Percentiles rank a stretch among this genome's conserved stretches.
These are phyloP conservation scores for Coccinonectria pachysandricola DNA, from an alignment of 2,329 filamentous ascomycete species.

Conservation along the genomic window DNA sequence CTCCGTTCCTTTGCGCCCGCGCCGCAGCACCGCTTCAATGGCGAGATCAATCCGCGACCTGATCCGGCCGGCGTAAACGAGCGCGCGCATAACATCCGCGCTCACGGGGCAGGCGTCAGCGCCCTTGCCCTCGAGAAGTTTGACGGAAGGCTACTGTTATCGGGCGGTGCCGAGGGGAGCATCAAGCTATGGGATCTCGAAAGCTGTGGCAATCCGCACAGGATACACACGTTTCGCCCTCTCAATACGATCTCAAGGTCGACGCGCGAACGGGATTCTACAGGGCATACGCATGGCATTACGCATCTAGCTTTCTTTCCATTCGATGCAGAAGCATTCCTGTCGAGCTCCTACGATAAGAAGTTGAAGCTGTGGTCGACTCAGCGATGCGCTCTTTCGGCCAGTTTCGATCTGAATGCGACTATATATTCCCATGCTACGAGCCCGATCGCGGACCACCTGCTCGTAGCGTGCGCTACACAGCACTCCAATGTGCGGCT, in stretches of 20 bases:
- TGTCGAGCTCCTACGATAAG: conserved; percentile 70
- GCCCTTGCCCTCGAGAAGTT: conserved; percentile 72
- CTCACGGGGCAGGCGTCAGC: conserved; percentile 71
- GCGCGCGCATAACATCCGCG: conserved; percentile 36
- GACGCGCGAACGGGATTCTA: conserved; percentile 14
- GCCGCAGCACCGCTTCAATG: conserved; percentile 60
- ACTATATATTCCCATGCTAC: conserved; percentile 69
- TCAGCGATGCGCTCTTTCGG: conserved; percentile 47
- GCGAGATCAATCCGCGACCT: conserved; percentile 22
- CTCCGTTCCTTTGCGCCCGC: conserved; percentile 59
- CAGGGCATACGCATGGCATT: conserved; percentile 57
- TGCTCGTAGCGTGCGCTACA: conserved; percentile 80
- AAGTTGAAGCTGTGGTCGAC: conserved; percentile 67
- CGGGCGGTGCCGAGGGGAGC: conserved; percentile 75
- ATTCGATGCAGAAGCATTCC: conserved; percentile 64
- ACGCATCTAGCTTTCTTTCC: conserved; percentile 71
- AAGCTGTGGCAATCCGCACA: conserved; percentile 34
- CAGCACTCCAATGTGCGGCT: conserved; percentile 77
- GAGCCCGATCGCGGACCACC: conserved; percentile 59
- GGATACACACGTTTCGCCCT: conserved; percentile 42
- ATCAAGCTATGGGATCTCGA: conserved; percentile 86
- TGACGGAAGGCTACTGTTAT: conserved; percentile 66
- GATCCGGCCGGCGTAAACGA: conserved; percentile 15
- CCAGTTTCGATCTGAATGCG: conserved; percentile 56
- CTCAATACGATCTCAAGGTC: conserved; percentile 39